Evolutionary conservation across 1,284 basidiomycete species (phyloP), one percentile per base, ranked within the genome.

Genomic region (Leccinum pachyderme): DNA sequence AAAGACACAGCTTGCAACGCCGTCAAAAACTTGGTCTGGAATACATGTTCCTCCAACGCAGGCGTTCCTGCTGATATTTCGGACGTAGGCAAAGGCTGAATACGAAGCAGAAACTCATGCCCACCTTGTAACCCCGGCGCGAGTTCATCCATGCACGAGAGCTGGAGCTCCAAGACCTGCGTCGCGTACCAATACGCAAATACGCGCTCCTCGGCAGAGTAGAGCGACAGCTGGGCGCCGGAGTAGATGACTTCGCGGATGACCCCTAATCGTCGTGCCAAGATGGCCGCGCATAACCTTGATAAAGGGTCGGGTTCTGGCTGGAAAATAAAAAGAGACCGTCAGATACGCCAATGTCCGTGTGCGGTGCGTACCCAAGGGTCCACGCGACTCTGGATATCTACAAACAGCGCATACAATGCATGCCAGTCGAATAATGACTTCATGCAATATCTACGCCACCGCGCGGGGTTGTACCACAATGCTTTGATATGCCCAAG

Each of bases 171-270:
- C 2, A 86, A 69, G 1, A 90, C 75, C 45, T 78, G 75, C 1
- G 77, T 63, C 7, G 77, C 71, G 63, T 90, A 87, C 86, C 89
- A 91, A 71, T 91, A 91, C 5, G 88, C 83, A 59, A 88, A 81
- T 0, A 85, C 75, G 43, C 76, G 79, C 64, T 93, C 91, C 41
- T 86, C 79, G 1, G 75, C 68, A 7, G 81, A 75, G 62, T 93
- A 91, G 7, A 94, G 70, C 45, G 89, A 85, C 27, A 92, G 73
- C 65, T 92, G 89, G 59, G 91, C 88, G 2, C 89, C 91, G 0
- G 87, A 83, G 48, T 88, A 73, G 8, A 91, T 72, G 18, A 93
- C 76, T 59, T 93, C 88, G 37, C 82, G 77, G 9, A 89, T 77
- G 24, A 80, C 73, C 5, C 79, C 73, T 25, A 91, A 69, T 49